Evolutionary conservation across 257 asterid genomes (phyloP).

Genomic region (Ligustrum vulgare): DNA sequence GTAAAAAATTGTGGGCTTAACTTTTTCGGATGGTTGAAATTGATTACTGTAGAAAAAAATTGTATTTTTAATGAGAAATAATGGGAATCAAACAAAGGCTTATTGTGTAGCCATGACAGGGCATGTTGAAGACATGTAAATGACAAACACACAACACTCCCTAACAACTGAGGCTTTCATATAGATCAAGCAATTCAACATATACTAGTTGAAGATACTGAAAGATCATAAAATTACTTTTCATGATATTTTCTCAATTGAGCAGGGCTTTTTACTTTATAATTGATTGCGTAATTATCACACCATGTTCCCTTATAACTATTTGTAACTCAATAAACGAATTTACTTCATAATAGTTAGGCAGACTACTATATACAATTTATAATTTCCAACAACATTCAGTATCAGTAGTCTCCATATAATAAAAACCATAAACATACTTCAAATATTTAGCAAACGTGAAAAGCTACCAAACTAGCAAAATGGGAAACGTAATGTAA

Average conservation of each 20-base stretch:
- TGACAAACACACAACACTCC: not conserved
- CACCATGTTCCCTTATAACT: too few relatives aligned
- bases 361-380: too few relatives aligned
- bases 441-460: not conserved
- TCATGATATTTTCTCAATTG: not conserved
- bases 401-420: not conserved
- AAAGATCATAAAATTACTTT: not conserved
- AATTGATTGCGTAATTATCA: not conserved
- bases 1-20: too few relatives aligned
- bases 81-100: too few relatives aligned
- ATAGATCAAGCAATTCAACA: not conserved
- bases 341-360: not conserved
- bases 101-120: not conserved
- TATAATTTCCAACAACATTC: not conserved
- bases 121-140: not conserved
- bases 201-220: not conserved
- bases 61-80: too few relatives aligned
- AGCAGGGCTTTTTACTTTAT: not conserved
- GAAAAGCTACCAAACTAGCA: not conserved
- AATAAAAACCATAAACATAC: not conserved
- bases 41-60: too few relatives aligned
- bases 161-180: not conserved
- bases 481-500: not conserved
- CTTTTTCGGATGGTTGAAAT: too few relatives aligned
- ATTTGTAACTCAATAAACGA: not conserved